Percentiles rank a stretch among this genome's conserved stretches.
phyloP scores from a whole-genome alignment of 306 rosid genomes.

The Prunus mume region DNA sequence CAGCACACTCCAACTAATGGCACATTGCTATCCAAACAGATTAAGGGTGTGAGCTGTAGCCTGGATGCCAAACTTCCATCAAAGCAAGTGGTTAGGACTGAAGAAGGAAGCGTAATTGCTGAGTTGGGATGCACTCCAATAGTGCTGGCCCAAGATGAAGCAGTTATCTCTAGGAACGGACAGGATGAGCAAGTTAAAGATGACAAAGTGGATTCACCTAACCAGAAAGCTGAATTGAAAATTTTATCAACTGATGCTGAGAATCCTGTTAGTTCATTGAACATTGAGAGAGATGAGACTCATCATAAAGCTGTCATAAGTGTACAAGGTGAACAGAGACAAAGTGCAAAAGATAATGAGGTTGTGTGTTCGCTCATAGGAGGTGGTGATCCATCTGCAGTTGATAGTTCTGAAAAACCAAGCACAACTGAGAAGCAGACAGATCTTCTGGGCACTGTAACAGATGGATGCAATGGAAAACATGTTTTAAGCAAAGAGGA shows the following conservation, averaged over 20 bases:
- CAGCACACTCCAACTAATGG: slow-evolving; percentile 20
- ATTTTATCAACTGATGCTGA: slow-evolving; percentile 11
- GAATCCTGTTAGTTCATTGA: slow-evolving; percentile 23
- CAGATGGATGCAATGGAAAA: slow-evolving; percentile 23
- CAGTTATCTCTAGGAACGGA: neutral
- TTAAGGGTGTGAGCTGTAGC: slow-evolving; percentile 25
- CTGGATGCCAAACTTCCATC: slow-evolving; percentile 23
- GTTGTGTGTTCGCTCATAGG: slow-evolving; percentile 4
- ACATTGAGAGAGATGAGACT: slow-evolving; percentile 15
- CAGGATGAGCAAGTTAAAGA: slow-evolving; percentile 10
- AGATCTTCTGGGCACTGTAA: slow-evolving; percentile 8
- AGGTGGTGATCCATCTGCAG: slow-evolving; percentile 10
- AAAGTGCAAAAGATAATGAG: slow-evolving; percentile 16
- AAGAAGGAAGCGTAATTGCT: slow-evolving; percentile 22
- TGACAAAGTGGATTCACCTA: slow-evolving; percentile 25
- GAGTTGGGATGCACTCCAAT: slow-evolving; percentile 14
- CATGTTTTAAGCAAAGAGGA: slow-evolving; percentile 14
- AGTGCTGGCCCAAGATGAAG: slow-evolving; percentile 19
- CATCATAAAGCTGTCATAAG: slow-evolving; percentile 1
- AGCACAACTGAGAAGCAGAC: slow-evolving; percentile 23
- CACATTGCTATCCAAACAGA: slow-evolving; percentile 27
- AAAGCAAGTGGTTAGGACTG: slow-evolving; percentile 39
- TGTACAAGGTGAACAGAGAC: slow-evolving; percentile 17
- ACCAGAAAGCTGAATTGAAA: slow-evolving; percentile 12
- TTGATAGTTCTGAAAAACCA: slow-evolving; percentile 27